A percentile compares a stretch with the other conserved stretches of the same genome.
These are phyloP conservation scores for Alternaria solani DNA, from an alignment of 2,329 filamentous ascomycete species.

Conservation along the genomic window DNA sequence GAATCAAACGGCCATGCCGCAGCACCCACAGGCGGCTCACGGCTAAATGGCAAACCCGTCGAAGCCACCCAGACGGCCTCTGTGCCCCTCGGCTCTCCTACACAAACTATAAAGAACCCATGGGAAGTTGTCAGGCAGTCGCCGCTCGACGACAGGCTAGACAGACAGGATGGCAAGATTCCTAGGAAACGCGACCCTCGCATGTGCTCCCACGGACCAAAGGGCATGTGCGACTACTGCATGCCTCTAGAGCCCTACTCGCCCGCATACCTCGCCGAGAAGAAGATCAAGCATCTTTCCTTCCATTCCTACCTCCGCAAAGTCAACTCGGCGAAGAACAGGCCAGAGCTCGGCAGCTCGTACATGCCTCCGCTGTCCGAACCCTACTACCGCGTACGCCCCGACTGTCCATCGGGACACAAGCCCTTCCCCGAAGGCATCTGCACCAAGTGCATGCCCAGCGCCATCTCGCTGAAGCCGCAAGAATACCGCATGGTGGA, in stretches of 20 bases:
- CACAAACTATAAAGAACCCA: conserved; percentile 77
- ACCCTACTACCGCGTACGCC: conserved; percentile 88
- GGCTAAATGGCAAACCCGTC: conserved; percentile 81
- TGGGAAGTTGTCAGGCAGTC: conserved; percentile 95
- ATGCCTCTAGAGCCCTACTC: conserved; percentile 96
- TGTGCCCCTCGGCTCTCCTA: conserved; percentile 64
- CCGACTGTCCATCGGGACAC: conserved; percentile 91
- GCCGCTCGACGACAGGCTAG: conserved; percentile 82
- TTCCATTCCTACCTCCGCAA: conserved; percentile 96
- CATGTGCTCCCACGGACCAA: conserved; percentile 95
- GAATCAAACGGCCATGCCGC: conserved; percentile 59
- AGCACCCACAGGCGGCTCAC: conserved; percentile 59
- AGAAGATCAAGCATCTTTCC: conserved; percentile 98
- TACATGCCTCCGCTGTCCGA: conserved; percentile 96
- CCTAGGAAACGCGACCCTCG: conserved; percentile 74
- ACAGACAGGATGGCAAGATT: conserved; percentile 91
- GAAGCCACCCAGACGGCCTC: conserved; percentile 73
- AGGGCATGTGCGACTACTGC: conserved; percentile 99
- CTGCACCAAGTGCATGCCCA: conserved; percentile 97
- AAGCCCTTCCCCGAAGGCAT: conserved; percentile 95
- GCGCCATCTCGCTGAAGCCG: conserved; percentile 92
- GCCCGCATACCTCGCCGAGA: conserved; percentile 84
- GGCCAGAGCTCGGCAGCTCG: conserved; percentile 89
- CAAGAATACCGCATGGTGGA: conserved; percentile 97
- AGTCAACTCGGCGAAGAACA: conserved; percentile 95